A percentile compares a stretch with the other conserved stretches of the same genome.
Conservation (phyloP, 1,284 basidiomycete species). For the Trametes polyzona region DNA sequence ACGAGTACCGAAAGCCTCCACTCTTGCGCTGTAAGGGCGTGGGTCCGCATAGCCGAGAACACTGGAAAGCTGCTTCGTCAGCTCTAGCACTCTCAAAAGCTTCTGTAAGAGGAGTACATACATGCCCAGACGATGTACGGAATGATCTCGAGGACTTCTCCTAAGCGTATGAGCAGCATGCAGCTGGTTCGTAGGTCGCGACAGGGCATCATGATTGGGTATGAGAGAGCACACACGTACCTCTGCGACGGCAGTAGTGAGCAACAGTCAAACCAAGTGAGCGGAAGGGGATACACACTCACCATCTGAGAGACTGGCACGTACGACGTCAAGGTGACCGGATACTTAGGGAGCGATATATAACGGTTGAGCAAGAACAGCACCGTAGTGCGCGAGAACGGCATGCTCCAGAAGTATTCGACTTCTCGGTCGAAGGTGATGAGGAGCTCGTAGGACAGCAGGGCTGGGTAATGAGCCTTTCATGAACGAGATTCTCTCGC, state of each 20-base stretch:
- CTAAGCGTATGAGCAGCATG: background rate
- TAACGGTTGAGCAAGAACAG: conserved; percentile 18
- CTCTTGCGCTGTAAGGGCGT: background rate
- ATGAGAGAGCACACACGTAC: no score
- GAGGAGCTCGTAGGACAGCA: conserved; percentile 7
- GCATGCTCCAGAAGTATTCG: conserved; percentile 7
- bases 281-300: no score
- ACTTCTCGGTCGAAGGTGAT: conserved; percentile 18
- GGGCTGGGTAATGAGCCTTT: no score
- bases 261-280: no score
- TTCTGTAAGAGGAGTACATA: background rate
- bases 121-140: background rate
- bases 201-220: background rate
- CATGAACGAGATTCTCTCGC: no score
- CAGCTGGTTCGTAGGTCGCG: background rate
- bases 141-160: background rate
- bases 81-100: background rate
- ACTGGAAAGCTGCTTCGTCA: no score
- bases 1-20: background rate
- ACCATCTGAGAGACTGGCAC: background rate
- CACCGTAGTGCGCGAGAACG: background rate
- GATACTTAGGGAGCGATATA: background rate
- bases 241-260: no score
- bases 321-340: background rate
- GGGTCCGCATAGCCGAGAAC: background rate